These are phyloP conservation scores for Candida sphagnicola DNA, from an alignment of 805 yeast species.

Conservation along the genomic window DNA sequence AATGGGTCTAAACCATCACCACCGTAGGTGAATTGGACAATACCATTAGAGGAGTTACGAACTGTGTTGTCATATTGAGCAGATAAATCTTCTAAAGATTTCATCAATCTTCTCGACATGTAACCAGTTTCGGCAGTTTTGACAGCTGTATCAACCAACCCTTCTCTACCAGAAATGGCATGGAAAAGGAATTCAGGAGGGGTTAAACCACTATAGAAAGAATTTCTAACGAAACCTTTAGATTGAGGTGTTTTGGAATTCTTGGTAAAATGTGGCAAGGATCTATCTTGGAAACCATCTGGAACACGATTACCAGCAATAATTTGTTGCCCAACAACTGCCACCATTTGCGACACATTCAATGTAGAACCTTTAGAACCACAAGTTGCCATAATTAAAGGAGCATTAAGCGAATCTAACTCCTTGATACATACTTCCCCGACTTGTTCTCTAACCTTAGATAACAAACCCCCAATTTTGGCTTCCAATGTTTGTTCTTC, in stretches of 20 bases:
- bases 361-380: conserved; percentile 98
- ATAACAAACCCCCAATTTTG: conserved; percentile 90
- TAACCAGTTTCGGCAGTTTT: conserved; percentile 99
- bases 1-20: conserved; percentile 98
- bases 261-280: conserved; percentile 94
- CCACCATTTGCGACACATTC: conserved; percentile 99
- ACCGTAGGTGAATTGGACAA: conserved; percentile 96
- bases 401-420: conserved; percentile 86
- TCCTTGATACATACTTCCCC: conserved; percentile 97
- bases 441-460: conserved; percentile 97
- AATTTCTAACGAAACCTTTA: conserved; percentile 95
- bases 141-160: conserved; percentile 98
- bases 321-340: conserved; percentile 98
- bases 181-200: conserved; percentile 98
- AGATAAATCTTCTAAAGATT: conserved; percentile 93
- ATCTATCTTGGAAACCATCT: conserved; percentile 99
- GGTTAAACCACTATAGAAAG: conserved; percentile 87
- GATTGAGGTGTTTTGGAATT: conserved; percentile 96
- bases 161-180: conserved; percentile 99
- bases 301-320: conserved; percentile 99
- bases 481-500: conserved; percentile 98
- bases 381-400: conserved; percentile 98
- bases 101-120: conserved; percentile 97
- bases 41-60: conserved; percentile 91
- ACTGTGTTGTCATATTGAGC: conserved; percentile 92